Percentiles rank a stretch among this genome's conserved stretches.
Evolutionary conservation across 768 basidiomycete genomes (phyloP).

Genomic region (Fomitopsis pulvina): DNA sequence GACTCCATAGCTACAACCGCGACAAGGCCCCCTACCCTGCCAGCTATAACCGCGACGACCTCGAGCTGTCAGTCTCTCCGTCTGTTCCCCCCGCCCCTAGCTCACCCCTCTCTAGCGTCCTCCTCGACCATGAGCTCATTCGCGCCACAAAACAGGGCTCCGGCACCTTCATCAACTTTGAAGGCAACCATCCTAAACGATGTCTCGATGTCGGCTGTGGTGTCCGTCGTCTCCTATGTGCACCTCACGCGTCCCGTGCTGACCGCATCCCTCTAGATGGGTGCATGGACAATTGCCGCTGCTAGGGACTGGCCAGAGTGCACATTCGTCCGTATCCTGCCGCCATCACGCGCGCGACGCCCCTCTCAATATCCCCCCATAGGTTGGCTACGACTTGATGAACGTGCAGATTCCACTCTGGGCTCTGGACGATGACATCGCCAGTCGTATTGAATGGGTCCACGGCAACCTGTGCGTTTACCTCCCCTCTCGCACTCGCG

Average conservation of each 20-base stretch:
- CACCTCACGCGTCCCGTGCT: not conserved
- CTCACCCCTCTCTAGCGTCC: slow-evolving; percentile 3
- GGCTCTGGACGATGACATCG: slow-evolving; percentile 43
- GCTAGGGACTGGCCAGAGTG: slow-evolving; percentile 65
- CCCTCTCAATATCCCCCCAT: too few relatives aligned
- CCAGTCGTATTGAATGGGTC: slow-evolving; percentile 59
- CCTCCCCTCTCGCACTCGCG: not conserved
- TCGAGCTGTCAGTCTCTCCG: slow-evolving; percentile 53
- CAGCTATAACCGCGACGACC: slow-evolving; percentile 58
- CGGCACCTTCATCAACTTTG: slow-evolving; percentile 48
- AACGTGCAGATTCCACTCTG: slow-evolving; percentile 61
- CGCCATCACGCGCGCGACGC: not conserved
- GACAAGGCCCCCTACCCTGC: slow-evolving; percentile 80
- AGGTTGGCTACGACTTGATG: slow-evolving; percentile 79
- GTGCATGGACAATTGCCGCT: slow-evolving; percentile 67
- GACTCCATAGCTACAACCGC: slow-evolving; percentile 59
- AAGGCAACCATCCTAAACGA: slow-evolving; percentile 40
- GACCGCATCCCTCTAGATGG: slow-evolving; percentile 35
- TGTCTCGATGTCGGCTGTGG: slow-evolving; percentile 71
- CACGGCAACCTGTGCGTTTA: slow-evolving; percentile 70
- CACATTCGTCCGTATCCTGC: slow-evolving; percentile 47
- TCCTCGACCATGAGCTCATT: slow-evolving; percentile 9
- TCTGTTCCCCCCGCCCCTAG: not conserved
- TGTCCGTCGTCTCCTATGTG: slow-evolving; percentile 33
- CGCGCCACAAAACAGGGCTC: not conserved